A percentile compares a stretch with the other conserved stretches of the same genome.
Conservation (phyloP, 2,329 filamentous ascomycete species). For the Exophiala xenobiotica region DNA sequence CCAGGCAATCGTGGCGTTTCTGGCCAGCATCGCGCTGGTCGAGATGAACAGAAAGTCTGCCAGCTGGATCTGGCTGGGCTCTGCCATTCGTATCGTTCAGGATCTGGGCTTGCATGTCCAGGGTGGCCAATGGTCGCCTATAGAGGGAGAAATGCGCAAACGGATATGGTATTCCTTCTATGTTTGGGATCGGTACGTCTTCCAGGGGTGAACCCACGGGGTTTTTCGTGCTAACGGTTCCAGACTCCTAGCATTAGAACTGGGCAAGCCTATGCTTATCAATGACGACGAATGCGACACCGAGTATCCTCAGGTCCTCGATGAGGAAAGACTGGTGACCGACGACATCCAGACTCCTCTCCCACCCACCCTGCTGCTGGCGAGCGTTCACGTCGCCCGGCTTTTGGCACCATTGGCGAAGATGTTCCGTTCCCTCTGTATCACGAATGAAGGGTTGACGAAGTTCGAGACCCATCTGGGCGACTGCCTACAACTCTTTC, state of each 20-base stretch:
- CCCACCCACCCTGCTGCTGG: conserved; percentile 46
- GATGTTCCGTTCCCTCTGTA: conserved; percentile 64
- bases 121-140: conserved; percentile 66
- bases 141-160: conserved; percentile 82
- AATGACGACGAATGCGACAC: conserved; percentile 87
- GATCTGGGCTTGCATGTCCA: conserved; percentile 79
- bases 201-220: not conserved
- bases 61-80: conserved; percentile 82
- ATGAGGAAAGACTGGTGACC: conserved; percentile 59
- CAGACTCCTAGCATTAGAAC: conserved; percentile 72
- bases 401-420: conserved; percentile 72
- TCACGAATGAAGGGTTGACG: conserved; percentile 67
- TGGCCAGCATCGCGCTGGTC: conserved; percentile 75
- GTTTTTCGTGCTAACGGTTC: conserved; percentile 30
- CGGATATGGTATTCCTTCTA: conserved; percentile 95
- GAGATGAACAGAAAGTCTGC: conserved; percentile 85
- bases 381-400: conserved; percentile 77
- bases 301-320: conserved; percentile 71
- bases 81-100: conserved; percentile 75
- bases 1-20: conserved; percentile 68
- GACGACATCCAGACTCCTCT: conserved; percentile 57
- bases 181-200: conserved; percentile 73
- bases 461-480: conserved; percentile 79
- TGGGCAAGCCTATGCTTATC: conserved; percentile 77
- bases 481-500: conserved; percentile 72